These are phyloP conservation scores for Penicillium manginii DNA, from an alignment of 495 filamentous ascomycete genomes.

Conservation along the genomic window DNA sequence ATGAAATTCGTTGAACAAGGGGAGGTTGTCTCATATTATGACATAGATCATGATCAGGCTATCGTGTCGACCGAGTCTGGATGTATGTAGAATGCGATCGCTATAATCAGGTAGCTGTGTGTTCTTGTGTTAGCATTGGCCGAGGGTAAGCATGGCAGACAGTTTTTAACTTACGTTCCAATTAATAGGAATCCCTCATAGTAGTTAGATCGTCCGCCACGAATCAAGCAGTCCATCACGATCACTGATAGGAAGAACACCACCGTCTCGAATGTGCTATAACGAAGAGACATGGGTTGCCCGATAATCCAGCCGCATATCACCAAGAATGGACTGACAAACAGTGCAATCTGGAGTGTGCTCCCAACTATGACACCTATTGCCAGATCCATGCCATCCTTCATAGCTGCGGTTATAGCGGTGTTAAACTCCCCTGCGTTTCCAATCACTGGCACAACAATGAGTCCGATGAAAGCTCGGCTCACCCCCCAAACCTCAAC, in stretches of 20 bases:
- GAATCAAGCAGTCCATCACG: conserved; percentile 44
- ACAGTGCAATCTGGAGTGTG: conserved; percentile 38
- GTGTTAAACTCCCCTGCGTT: conserved; percentile 23
- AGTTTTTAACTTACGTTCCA: conserved; percentile 22
- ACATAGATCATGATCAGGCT: background rate
- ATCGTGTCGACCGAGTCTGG: conserved; percentile 51
- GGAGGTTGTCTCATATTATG: no score
- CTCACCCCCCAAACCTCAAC: conserved; percentile 26
- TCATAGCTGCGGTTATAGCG: conserved; percentile 24
- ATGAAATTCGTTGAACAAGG: no score
- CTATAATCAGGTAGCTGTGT: conserved; percentile 70
- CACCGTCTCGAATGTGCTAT: conserved; percentile 41
- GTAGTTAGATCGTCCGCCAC: conserved; percentile 73
- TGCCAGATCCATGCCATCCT: conserved; percentile 32
- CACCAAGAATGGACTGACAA: conserved; percentile 46
- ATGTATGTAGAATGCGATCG: conserved; percentile 77
- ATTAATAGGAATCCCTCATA: conserved; percentile 28
- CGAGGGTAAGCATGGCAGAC: background rate
- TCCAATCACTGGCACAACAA: conserved; percentile 37
- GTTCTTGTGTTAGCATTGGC: conserved; percentile 6
- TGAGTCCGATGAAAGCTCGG: conserved; percentile 34
- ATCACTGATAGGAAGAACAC: conserved; percentile 31
- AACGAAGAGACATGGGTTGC: conserved; percentile 40
- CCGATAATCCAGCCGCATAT: conserved; percentile 45
- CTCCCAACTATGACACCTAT: conserved; percentile 31